Base-by-base conservation (phyloP, 305 asterid species). In the Euphrasia arctica region DNA sequence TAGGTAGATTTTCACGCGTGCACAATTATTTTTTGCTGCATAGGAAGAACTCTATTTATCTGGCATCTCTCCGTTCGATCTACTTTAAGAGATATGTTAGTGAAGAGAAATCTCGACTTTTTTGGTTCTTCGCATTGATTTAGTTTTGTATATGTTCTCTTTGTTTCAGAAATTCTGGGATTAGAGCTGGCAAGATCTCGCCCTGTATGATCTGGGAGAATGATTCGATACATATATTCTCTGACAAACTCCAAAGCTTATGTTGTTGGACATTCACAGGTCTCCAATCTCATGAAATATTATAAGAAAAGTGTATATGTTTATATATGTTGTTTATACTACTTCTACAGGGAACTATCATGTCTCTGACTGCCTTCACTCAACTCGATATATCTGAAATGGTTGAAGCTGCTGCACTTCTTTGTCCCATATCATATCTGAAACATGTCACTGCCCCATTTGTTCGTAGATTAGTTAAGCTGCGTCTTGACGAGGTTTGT, bases 131-230 rank as follows among this genome's bases (percentile, higher is more conserved):
- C 31, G 61, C 64, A 9, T 14, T 43, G 63, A 52, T 71, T 67
- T 49, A 61, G 54, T 52, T 34, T 76, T 71, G 9, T 8, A 45
- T 32, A n/a, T 59, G 8, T 64, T 68, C 51, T 58, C 60, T 69
- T 72, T 62, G 58, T 70, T 69, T 63, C 79, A 90, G 99, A 84
- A 90, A 42, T 93, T 93, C 68, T 93, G 99, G 99, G 95, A 93
- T 62, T 93, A 97, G 97, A 90, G 95, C 80, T 93, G 99, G 99
- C 95, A 90, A 82, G 99, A 93, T 65, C 74, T 88, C 72, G 96
- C 99, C 70, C 84, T 86, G 52, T 76, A 81, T 59, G 99, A 90
- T 81, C 90, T 93, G 58, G 80, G 81, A 42, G 97, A 79, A 93
- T 93, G 93, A 79, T 84, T 60, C 85, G 66, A 64, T 93, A 84